phyloP scores from a whole-genome alignment of 139 green algal species.

The Chlamydomonas sp. region DNA sequence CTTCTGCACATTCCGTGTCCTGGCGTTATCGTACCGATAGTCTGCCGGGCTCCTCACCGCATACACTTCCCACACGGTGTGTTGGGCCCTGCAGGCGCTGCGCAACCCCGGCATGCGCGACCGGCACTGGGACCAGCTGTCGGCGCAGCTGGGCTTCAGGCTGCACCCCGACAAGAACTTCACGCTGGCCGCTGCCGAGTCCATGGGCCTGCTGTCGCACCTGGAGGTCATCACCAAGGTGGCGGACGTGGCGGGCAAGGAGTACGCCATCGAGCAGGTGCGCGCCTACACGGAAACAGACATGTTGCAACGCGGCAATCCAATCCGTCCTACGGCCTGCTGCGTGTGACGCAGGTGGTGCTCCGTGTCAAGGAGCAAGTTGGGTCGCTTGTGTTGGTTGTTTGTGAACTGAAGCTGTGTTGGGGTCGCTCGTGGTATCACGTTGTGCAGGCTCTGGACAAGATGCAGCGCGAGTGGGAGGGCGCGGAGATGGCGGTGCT shows the following conservation, averaged over 20 bases:
- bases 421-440: not conserved
- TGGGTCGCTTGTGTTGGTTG: not conserved
- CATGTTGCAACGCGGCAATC: too few relatives aligned
- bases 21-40: not conserved
- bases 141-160: conserved; percentile 55
- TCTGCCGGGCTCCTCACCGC: not conserved
- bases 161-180: conserved; percentile 59
- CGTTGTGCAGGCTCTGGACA: conserved; percentile 68
- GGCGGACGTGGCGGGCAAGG: conserved; percentile 78
- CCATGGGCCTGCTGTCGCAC: conserved; percentile 70
- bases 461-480: conserved; percentile 86
- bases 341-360: too few relatives aligned
- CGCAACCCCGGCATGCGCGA: conserved; percentile 80
- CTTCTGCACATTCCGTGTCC: not conserved
- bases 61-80: not conserved
- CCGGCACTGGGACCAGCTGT: conserved; percentile 78
- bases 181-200: conserved; percentile 53
- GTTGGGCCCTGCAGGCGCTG: conserved; percentile 51
- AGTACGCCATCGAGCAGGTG: conserved; percentile 82
- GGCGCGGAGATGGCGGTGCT: conserved; percentile 71
- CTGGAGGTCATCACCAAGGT: conserved; percentile 72
- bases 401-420: not conserved
- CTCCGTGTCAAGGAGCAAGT: too few relatives aligned
- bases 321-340: too few relatives aligned
- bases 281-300: not conserved